phyloP scores from a whole-genome alignment of 2,329 filamentous ascomycete genomes.

The Apiospora sp. region DNA sequence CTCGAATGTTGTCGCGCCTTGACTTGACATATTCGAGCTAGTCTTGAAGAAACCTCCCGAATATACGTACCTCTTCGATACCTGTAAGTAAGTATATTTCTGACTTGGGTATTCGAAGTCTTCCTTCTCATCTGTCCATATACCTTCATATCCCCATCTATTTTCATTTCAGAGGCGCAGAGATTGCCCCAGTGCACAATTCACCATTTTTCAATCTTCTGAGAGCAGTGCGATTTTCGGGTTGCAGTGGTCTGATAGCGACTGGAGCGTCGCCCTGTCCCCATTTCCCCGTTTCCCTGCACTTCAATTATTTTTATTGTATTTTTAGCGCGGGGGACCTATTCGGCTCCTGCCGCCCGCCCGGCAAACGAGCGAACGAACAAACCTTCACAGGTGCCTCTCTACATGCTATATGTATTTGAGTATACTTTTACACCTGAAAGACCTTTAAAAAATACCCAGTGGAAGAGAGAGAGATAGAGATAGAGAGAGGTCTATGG shows the following conservation, averaged over 20 bases:
- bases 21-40: background rate
- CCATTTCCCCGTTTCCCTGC: constrained; percentile 8
- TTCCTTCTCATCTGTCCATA: background rate
- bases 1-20: background rate
- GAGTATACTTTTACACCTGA: background rate
- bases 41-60: constrained; percentile 1
- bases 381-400: constrained; percentile 7
- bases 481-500: background rate
- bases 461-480: no score
- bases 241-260: constrained; percentile 11
- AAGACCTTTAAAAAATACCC: background rate
- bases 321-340: constrained; percentile 18
- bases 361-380: constrained; percentile 15
- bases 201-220: background rate
- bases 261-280: background rate
- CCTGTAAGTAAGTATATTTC: background rate
- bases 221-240: background rate
- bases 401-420: constrained; percentile 1
- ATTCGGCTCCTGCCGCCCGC: constrained; percentile 15
- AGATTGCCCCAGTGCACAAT: background rate
- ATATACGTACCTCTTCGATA: constrained; percentile 3
- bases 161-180: background rate
- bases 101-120: background rate
- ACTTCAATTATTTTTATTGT: constrained; percentile 1
- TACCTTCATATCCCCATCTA: background rate